A percentile compares a stretch with the other conserved stretches of the same genome.
Conservation (phyloP, 768 basidiomycete genomes). For the Mycena vitilis region DNA sequence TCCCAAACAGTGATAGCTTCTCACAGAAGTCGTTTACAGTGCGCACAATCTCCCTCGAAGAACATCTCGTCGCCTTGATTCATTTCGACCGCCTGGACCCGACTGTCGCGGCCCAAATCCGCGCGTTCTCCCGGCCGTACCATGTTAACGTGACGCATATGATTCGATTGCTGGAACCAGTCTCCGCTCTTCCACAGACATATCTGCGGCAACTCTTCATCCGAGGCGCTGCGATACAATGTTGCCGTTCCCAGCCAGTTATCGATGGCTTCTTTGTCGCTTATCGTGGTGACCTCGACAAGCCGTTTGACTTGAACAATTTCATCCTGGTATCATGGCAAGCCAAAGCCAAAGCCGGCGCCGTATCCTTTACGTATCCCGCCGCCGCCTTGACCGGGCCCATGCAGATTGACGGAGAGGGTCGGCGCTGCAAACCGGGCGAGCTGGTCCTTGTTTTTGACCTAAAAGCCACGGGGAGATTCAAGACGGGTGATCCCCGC, state of each 20-base stretch:
- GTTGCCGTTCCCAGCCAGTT: conserved; percentile 8
- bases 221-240: conserved; percentile 9
- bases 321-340: not conserved
- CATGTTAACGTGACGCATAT: conserved; percentile 9
- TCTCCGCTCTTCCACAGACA: not conserved
- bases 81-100: not conserved
- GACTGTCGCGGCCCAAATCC: not conserved
- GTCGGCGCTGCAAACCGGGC: conserved; percentile 1
- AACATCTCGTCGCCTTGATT: conserved; percentile 5
- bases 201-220: conserved; percentile 6
- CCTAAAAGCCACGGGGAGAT: not conserved
- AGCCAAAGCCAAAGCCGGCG: not conserved
- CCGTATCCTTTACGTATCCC: not conserved
- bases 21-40: not conserved
- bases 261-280: conserved; percentile 17
- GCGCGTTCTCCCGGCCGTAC: not conserved
- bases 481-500: not conserved
- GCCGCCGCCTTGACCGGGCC: not conserved
- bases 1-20: not conserved
- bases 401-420: conserved; percentile 3
- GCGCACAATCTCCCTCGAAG: not conserved
- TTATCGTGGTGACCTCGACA: not conserved
- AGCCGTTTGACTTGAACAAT: not conserved
- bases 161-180: not conserved
- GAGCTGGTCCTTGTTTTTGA: conserved; percentile 1